These are phyloP conservation scores for Evernia prunastri DNA, from an alignment of 495 filamentous ascomycete genomes.

Conservation along the genomic window DNA sequence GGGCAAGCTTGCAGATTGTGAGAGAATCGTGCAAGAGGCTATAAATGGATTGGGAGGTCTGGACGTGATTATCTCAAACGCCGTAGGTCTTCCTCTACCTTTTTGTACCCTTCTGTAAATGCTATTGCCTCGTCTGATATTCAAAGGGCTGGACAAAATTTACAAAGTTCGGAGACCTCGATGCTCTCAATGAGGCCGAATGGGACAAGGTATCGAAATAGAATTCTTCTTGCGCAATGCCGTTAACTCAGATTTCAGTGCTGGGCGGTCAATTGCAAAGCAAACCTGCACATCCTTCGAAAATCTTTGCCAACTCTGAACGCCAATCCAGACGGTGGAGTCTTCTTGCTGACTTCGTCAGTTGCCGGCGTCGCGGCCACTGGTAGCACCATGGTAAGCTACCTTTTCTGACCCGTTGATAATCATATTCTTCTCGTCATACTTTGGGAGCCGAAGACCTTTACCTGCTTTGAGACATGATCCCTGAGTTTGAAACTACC, in stretches of 20 bases:
- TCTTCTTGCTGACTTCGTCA: conserved; percentile 61
- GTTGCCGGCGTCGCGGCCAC: conserved; percentile 46
- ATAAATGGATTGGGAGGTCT: conserved; percentile 57
- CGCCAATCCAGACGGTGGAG: conserved; percentile 61
- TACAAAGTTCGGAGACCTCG: conserved; percentile 54
- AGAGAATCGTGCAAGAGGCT: conserved; percentile 46
- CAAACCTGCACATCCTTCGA: conserved; percentile 54
- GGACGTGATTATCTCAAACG: conserved; percentile 66
- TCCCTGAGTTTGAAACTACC: no score
- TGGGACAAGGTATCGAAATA: conserved; percentile 56
- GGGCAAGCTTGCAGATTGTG: conserved; percentile 49
- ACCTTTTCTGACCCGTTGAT: no score
- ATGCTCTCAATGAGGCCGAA: conserved; percentile 55
- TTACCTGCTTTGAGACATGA: no score
- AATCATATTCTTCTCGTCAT: no score
- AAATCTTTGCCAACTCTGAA: conserved; percentile 60
- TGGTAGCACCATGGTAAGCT: conserved; percentile 58
- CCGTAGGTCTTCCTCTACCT: no score
- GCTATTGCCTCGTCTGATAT: background rate
- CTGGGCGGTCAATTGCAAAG: conserved; percentile 65
- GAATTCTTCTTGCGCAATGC: background rate
- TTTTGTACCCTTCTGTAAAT: no score
- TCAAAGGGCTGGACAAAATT: conserved; percentile 62
- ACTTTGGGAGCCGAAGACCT: no score
- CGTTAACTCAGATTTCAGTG: conserved; percentile 37